phyloP scores from a whole-genome alignment of 176 grass and related monocot species.

The Pontederia crassipes region DNA sequence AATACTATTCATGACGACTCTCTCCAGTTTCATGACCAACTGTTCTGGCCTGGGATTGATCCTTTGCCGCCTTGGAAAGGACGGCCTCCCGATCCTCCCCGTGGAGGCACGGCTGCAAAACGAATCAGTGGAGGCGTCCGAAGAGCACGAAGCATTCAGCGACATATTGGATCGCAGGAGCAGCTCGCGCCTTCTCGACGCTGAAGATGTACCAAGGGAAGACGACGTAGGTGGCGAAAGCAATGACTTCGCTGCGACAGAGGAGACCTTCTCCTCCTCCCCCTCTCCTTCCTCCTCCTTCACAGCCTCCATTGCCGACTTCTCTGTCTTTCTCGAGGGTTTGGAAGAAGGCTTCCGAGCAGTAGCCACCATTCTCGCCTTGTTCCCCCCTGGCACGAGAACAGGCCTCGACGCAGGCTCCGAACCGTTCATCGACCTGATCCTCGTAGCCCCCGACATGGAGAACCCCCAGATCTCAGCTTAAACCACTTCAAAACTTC shows the following conservation, averaged over 20 bases:
- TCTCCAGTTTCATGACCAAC: slow-evolving; percentile 22
- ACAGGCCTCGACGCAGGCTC: slow-evolving; percentile 11
- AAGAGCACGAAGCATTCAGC: slow-evolving; percentile 72
- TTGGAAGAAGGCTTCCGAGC: slow-evolving; percentile 16
- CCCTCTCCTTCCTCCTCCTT: slow-evolving; percentile 5
- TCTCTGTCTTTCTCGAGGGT: slow-evolving; percentile 1
- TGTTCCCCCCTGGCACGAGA: slow-evolving; percentile 18
- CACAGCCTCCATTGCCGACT: neutral
- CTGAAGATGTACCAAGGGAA: slow-evolving; percentile 9
- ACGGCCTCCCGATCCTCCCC: slow-evolving; percentile 46
- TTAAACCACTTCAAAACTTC: neutral
- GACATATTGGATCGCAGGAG: slow-evolving; percentile 48
- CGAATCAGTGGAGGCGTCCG: slow-evolving; percentile 77
- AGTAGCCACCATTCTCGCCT: slow-evolving; percentile 3
- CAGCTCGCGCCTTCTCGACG: slow-evolving; percentile 61
- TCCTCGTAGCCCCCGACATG: slow-evolving; percentile 16
- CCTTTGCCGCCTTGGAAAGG: slow-evolving; percentile 29
- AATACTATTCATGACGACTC: slow-evolving; percentile 8
- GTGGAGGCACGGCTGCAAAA: slow-evolving; percentile 83
- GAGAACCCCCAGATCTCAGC: slow-evolving; percentile 2
- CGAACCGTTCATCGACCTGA: slow-evolving; percentile 16
- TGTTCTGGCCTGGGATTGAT: slow-evolving; percentile 11
- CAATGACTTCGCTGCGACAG: neutral
- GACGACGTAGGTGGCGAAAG: neutral
- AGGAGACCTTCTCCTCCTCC: slow-evolving; percentile 11